Base-by-base conservation (phyloP, 345 rosid species). In the Streptanthus diversifolius region DNA sequence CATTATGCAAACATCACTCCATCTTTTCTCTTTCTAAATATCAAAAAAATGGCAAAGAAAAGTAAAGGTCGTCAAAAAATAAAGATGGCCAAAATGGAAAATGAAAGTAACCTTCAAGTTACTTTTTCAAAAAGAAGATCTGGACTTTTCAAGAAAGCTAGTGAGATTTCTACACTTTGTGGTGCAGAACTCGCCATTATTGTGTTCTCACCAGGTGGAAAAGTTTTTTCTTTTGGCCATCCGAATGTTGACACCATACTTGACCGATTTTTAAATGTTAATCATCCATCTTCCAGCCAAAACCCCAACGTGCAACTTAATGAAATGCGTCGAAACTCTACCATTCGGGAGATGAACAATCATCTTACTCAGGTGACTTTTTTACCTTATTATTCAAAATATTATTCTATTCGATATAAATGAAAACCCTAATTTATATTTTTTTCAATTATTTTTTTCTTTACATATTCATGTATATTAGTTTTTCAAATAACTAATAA, bases 201-300 rank as follows among this genome's bases (percentile, higher is more conserved):
- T 36, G 59, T 77, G 6, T 71, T 57, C 0, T 77, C 77, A 9
- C 72, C 80, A 0, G 36, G 72, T 48, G 10, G 47, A 17, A 88
- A 88, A 78, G 76, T 80, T 5, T 87, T 80, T 73, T 84, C 89
- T 45, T 88, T 87, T 24, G 90, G 89, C 4, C 85, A 88, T 68
- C 87, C 87, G 6, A 48, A 68, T 8, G 88, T 84, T 8, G 83
- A 88, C 3, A 47, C 80, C 9, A 35, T 82, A 1, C 10, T 85
- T 0, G 66, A 83, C 2, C 79, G 79, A 0, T 90, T 78, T 43
- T 68, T 84, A 18, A 52, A 63, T 54, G 61, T 62, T 7, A 75
- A 37, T 19, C 66, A 27, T 18, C 54, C 37, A 37, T 22, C 51
- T 9, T n/a, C 40, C 21, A 61, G 25, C n/a, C 70, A 63, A 17